Conservation (phyloP, 176 grass and related monocot genomes). For the Chrysopogon serrulatus region DNA sequence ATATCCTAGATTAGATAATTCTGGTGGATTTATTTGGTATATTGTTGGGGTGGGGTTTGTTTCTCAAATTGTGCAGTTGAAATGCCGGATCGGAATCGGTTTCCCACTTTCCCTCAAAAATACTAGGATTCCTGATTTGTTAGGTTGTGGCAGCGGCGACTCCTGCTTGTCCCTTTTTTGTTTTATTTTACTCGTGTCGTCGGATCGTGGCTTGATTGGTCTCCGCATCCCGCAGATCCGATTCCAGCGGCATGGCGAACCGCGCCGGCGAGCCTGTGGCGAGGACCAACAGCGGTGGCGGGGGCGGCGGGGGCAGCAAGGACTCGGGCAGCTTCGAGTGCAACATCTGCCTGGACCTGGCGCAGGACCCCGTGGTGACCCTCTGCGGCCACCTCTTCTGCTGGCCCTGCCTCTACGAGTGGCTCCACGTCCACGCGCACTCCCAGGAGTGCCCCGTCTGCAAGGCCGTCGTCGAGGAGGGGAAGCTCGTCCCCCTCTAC, state of each 20-base stretch:
- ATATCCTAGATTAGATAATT: not conserved
- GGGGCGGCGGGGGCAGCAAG: constrained; percentile 5
- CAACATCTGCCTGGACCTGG: constrained; percentile 90
- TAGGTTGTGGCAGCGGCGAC: not conserved
- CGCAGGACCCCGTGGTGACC: constrained; percentile 74
- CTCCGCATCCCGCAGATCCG: not conserved
- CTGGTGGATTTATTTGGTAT: not conserved
- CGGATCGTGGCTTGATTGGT: constrained; percentile 9
- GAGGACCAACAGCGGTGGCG: constrained; percentile 23
- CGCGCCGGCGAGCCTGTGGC: constrained; percentile 38
- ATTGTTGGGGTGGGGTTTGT: no score
- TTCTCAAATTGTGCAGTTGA: not conserved
- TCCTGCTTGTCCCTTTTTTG: not conserved
- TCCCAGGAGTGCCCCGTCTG: constrained; percentile 77
- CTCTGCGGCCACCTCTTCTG: constrained; percentile 85
- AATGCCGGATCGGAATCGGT: not conserved
- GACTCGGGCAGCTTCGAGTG: constrained; percentile 71
- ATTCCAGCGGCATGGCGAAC: constrained; percentile 35
- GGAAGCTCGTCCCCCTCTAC: constrained; percentile 73
- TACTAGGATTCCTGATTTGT: not conserved
- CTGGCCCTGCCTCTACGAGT: constrained; percentile 80
- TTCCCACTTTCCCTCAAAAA: no score
- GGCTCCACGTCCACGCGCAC: constrained; percentile 77
- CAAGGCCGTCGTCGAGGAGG: constrained; percentile 70
- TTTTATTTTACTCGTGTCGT: not conserved